Evolutionary conservation across 2,329 filamentous ascomycete species (phyloP).

Genomic region (Aspergillus sp.): DNA sequence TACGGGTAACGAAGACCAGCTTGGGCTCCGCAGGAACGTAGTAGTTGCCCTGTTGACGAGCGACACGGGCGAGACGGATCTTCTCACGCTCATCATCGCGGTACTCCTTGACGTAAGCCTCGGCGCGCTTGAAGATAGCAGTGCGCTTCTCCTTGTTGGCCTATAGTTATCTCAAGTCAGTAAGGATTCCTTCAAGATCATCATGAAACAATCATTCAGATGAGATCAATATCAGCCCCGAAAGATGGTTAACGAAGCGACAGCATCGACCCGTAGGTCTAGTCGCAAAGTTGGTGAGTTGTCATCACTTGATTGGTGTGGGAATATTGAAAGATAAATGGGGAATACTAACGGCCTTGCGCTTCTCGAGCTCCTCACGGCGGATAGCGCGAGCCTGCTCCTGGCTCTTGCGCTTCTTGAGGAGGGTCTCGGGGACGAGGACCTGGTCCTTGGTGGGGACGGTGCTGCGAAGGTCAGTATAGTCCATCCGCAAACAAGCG

Average conservation of each 20-base stretch:
- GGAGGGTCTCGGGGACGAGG: constrained; percentile 96
- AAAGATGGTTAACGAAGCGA: constrained; percentile 60
- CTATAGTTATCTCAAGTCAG: constrained; percentile 47
- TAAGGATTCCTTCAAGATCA: constrained; percentile 1
- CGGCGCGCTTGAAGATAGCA: constrained; percentile 99
- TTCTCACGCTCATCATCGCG: constrained; percentile 97
- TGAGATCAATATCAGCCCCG: constrained; percentile 66
- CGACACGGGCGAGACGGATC: constrained; percentile 82
- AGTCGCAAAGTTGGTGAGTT: constrained; percentile 82
- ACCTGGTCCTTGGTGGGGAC: constrained; percentile 93
- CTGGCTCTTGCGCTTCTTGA: constrained; percentile 99
- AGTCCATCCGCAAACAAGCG: constrained; percentile 69
- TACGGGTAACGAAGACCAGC: constrained; percentile 95
- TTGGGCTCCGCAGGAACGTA: constrained; percentile 93
- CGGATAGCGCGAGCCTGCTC: constrained; percentile 97
- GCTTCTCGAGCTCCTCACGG: constrained; percentile 73
- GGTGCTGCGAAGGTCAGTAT: constrained; percentile 72
- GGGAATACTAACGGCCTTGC: constrained; percentile 71
- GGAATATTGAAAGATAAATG: constrained; percentile 10
- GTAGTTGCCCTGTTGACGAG: constrained; percentile 89
- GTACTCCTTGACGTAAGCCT: constrained; percentile 99
- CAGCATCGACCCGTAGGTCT: constrained; percentile 91
- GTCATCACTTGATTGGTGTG: constrained; percentile 67
- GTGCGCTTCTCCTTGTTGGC: constrained; percentile 98
- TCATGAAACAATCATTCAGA: constrained; percentile 7